These are phyloP conservation scores for Silene coronaria DNA, from an alignment of 179 eudicot species.

Conservation along the genomic window DNA sequence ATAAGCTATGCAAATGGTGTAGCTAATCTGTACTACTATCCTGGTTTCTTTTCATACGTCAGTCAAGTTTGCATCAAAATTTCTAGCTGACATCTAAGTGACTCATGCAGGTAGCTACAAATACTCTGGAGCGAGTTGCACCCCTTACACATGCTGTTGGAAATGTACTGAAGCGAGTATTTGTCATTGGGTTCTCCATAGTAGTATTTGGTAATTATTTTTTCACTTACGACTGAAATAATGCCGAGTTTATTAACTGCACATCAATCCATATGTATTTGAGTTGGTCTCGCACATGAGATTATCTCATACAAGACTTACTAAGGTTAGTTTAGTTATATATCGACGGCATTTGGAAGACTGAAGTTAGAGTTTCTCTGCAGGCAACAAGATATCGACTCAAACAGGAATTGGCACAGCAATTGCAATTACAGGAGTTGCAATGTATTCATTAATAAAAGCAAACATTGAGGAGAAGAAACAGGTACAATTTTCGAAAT, in stretches of 20 bases:
- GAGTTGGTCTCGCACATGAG: too few species aligned
- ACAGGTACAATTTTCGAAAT: slow-evolving; percentile 14
- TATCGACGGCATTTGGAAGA: too few species aligned
- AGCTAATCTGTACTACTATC: too few species aligned
- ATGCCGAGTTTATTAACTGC: neutral
- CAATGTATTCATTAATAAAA: slow-evolving; percentile 24
- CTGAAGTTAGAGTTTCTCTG: neutral
- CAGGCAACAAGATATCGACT: slow-evolving; percentile 26
- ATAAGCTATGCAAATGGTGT: too few species aligned
- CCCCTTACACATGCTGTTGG: slow-evolving; percentile 28
- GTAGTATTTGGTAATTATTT: slow-evolving; percentile 22
- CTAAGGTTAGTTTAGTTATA: neutral
- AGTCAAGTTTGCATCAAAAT: neutral
- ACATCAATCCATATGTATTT: neutral
- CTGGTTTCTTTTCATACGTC: too few species aligned
- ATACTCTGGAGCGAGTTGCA: slow-evolving; percentile 27
- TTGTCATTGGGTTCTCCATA: slow-evolving; percentile 27
- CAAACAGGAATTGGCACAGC: slow-evolving; percentile 27
- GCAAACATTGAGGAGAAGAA: slow-evolving; percentile 23
- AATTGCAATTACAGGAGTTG: slow-evolving; percentile 26
- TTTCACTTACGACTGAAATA: neutral
- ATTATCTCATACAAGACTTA: too few species aligned
- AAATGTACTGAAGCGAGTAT: slow-evolving; percentile 26
- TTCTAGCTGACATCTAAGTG: neutral
- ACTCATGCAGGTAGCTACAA: slow-evolving; percentile 22